Percentiles rank a stretch among this genome's conserved stretches.
Conservation (phyloP, 306 rosid species). For the Calophaca sinica region DNA sequence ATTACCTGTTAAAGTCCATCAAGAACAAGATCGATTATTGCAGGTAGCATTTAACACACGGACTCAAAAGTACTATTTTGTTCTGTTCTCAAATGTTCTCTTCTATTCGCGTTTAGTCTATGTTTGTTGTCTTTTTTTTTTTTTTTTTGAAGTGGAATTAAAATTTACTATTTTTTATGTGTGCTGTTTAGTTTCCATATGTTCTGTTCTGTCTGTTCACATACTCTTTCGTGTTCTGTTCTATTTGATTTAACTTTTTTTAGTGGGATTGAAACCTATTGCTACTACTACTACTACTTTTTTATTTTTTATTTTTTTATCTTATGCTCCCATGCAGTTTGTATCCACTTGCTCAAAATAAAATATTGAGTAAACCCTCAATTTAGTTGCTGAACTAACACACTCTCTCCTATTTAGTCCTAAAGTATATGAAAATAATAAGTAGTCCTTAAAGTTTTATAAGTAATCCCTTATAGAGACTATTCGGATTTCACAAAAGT, state of each 20-base stretch:
- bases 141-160: neutral
- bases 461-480: no score
- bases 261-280: neutral
- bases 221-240: neutral
- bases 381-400: no score
- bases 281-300: no score
- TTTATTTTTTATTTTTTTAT: no score
- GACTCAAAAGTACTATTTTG: no score
- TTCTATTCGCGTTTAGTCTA: no score
- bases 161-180: neutral
- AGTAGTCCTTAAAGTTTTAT: no score
- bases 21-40: constrained; percentile 97
- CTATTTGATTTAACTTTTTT: neutral
- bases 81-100: no score
- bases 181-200: neutral
- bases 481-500: no score
- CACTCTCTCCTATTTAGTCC: no score
- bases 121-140: neutral
- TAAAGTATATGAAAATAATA: no score
- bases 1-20: constrained; percentile 76
- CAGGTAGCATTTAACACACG: constrained; percentile 37
- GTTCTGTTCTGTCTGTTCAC: neutral
- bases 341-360: neutral
- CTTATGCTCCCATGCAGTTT: neutral
- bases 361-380: neutral